These are phyloP conservation scores for Aspergillus sclerotioniger DNA, from an alignment of 495 filamentous ascomycete genomes.

Conservation along the genomic window DNA sequence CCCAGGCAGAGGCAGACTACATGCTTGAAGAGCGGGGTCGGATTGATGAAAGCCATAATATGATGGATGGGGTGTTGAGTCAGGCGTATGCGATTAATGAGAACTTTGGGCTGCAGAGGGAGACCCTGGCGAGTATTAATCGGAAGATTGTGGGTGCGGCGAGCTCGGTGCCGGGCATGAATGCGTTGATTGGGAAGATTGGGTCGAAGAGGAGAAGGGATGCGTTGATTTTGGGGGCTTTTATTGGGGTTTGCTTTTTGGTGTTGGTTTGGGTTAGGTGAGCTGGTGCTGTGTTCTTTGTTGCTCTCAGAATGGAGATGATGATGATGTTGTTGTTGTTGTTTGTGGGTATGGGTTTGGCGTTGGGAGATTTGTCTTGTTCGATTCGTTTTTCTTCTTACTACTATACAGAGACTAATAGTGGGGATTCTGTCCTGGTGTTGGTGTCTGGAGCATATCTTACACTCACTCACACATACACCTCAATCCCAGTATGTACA, in stretches of 20 bases:
- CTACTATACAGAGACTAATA: slow-evolving; percentile 15
- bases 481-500: slow-evolving; percentile 17
- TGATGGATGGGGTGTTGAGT: slow-evolving; percentile 87
- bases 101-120: slow-evolving; percentile 80
- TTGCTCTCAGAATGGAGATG: not conserved
- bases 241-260: slow-evolving; percentile 89
- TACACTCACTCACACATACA: not conserved
- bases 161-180: slow-evolving; percentile 88
- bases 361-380: slow-evolving; percentile 10
- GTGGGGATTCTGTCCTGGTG: not conserved
- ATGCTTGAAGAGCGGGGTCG: slow-evolving; percentile 87
- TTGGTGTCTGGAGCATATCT: not conserved
- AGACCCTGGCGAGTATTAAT: slow-evolving; percentile 82
- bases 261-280: slow-evolving; percentile 81
- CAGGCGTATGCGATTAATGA: slow-evolving; percentile 98
- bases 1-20: slow-evolving; percentile 84
- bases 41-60: slow-evolving; percentile 81
- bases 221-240: slow-evolving; percentile 84
- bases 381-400: slow-evolving; percentile 3
- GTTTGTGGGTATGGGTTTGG: slow-evolving; percentile 7
- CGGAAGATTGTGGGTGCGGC: slow-evolving; percentile 83
- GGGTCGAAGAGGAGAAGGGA: slow-evolving; percentile 93
- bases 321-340: slow-evolving; percentile 1
- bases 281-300: slow-evolving; percentile 13
- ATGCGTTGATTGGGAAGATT: slow-evolving; percentile 89